Conservation (phyloP, 2,329 filamentous ascomycete species). For the Septoria linicola region DNA sequence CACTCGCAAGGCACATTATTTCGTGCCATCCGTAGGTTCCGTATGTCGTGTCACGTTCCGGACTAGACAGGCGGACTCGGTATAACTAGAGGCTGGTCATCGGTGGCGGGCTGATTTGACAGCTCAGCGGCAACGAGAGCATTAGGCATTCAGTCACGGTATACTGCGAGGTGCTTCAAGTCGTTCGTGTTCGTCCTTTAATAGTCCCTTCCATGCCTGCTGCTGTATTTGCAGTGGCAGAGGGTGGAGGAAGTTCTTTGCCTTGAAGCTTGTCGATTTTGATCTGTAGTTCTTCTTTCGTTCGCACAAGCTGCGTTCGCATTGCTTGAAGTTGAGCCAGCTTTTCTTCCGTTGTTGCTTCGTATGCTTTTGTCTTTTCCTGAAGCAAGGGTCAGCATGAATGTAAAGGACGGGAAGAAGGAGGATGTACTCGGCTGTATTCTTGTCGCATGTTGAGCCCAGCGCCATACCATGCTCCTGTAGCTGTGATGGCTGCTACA, state of each 20-base stretch:
- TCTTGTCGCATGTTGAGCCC: slow-evolving; percentile 57
- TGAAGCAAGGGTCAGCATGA: slow-evolving; percentile 37
- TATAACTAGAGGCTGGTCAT: too few relatives aligned
- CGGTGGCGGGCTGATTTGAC: too few relatives aligned
- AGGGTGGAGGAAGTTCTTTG: slow-evolving; percentile 25
- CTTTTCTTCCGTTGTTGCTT: slow-evolving; percentile 55
- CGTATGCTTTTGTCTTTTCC: slow-evolving; percentile 44
- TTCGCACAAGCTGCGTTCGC: slow-evolving; percentile 51
- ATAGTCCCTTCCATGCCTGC: slow-evolving; percentile 7
- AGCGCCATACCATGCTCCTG: slow-evolving; percentile 60
- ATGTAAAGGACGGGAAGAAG: not conserved
- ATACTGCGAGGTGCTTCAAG: not conserved
- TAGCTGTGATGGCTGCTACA: slow-evolving; percentile 57
- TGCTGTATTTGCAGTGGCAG: not conserved
- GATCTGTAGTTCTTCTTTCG: slow-evolving; percentile 55
- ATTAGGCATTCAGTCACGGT: not conserved
- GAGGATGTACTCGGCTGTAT: slow-evolving; percentile 47
- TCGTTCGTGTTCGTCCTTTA: slow-evolving; percentile 7
- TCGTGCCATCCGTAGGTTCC: too few relatives aligned
- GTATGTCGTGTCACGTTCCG: too few relatives aligned
- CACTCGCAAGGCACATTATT: too few relatives aligned
- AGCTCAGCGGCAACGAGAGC: too few relatives aligned
- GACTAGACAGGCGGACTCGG: too few relatives aligned
- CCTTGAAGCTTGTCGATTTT: slow-evolving; percentile 56
- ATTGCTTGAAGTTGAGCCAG: slow-evolving; percentile 55